Base-by-base conservation (phyloP, 306 rosid genomes). In the Coriaria nepalensis region DNA sequence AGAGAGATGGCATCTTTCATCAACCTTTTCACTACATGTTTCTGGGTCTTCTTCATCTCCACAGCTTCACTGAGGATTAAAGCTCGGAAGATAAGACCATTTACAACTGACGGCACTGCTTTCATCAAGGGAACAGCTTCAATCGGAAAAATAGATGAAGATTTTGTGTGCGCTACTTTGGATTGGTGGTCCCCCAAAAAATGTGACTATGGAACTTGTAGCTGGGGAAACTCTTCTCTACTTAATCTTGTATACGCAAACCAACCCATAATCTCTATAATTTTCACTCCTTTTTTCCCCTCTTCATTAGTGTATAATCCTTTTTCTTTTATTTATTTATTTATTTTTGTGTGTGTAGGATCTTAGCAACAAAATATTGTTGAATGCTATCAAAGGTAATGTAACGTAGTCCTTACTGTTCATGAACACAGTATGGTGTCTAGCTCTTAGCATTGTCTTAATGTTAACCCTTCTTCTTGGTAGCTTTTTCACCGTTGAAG, bases 151-250 rank as follows among this genome's bases (percentile, higher is more conserved):
- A 68, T 67, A 45, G 98, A 85, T 70, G 75, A 73, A 15, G 79
- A 77, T 59, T 90, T 72, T 49, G 61, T 90, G 43, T 90, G 98
- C 77, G 98, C 98, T 47, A 90, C 98, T 51, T 62, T 90, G 67
- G 98, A 90, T 79, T 90, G 94, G 98, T 90, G 98, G 98, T 86
- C 86, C 60, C 79, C 71, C 51, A 87, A 82, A 33, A 90, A 90
- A 67, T 90, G 98, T 34, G 66, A 82, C 69, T 90, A 90, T 68
- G 71, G 68, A 67, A 72, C 73, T 15, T 90, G 98, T 64, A 87
- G 95, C 5, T 90, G 98, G 98, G 94, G 81, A 13, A 20, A 73
- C 54, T 53, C 98, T 13, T 85, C 98, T 45, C 76, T 50, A 5
- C 35, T 20, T 15, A 90, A 85, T 65, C 48, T 90, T 87, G 98